A percentile compares a stretch with the other conserved stretches of the same genome.
These are phyloP conservation scores for Aegilops tauschii DNA, from an alignment of 176 grass and related monocot species.

Conservation along the genomic window DNA sequence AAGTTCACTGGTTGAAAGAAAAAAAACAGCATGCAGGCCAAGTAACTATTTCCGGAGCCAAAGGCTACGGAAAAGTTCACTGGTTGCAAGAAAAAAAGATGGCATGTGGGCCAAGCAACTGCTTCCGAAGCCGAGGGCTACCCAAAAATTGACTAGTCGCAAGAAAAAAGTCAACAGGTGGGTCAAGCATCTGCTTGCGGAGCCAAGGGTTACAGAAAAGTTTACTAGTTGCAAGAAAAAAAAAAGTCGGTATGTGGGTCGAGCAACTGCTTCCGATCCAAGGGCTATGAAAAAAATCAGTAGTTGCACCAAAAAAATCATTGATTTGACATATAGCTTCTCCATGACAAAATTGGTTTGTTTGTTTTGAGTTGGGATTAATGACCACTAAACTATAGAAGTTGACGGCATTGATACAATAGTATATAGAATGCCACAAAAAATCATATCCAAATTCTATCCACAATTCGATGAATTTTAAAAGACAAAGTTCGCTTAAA, in stretches of 20 bases:
- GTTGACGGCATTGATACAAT: background rate
- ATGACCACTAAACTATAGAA: background rate
- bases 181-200: background rate
- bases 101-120: background rate
- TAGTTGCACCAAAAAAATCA: background rate
- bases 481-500: no score
- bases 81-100: no score
- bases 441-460: background rate
- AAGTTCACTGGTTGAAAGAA: no score
- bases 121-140: background rate
- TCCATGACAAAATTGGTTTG: background rate
- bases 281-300: background rate
- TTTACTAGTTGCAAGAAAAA: no score
- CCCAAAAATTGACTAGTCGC: background rate
- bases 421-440: background rate
- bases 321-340: background rate
- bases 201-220: background rate
- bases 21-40: no score
- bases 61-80: no score
- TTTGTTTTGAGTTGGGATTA: background rate
- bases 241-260: no score
- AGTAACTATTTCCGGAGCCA: no score
- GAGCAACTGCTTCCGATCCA: no score
- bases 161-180: background rate
- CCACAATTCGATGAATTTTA: background rate